Evolutionary conservation across 177 flowering plant species (phyloP).

Genomic region (Vitis hybrid): DNA sequence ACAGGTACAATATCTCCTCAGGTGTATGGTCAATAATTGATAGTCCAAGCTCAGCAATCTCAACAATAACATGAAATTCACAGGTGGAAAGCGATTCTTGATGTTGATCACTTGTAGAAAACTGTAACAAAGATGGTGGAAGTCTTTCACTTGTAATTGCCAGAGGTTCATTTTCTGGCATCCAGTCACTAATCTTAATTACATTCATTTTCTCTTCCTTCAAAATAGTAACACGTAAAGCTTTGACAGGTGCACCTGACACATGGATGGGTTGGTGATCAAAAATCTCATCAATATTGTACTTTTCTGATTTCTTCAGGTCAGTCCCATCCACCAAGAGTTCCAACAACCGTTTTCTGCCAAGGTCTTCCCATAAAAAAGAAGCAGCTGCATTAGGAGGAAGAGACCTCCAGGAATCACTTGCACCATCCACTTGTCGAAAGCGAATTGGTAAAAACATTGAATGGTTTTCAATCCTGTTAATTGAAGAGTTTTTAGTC

Average conservation of each 20-base stretch:
- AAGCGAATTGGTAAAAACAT: conserved; percentile 72
- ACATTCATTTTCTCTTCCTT: conserved; percentile 85
- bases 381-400: conserved; percentile 79
- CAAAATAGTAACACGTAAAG: conserved; percentile 63
- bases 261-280: conserved; percentile 70
- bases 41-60: conserved; percentile 88
- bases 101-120: conserved; percentile 31
- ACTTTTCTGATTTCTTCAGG: conserved; percentile 53
- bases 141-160: conserved; percentile 23
- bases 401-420: conserved; percentile 76
- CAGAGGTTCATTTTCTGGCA: conserved; percentile 63
- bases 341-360: conserved; percentile 72
- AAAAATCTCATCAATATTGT: conserved; percentile 76
- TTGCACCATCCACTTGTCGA: conserved; percentile 79
- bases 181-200: conserved; percentile 85
- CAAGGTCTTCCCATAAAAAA: conserved; percentile 97
- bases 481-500: neutral
- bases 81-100: conserved; percentile 32
- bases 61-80: conserved; percentile 81
- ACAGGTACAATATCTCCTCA: conserved; percentile 90
- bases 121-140: conserved; percentile 29
- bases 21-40: conserved; percentile 97
- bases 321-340: conserved; percentile 73
- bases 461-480: conserved; percentile 94
- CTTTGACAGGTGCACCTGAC: conserved; percentile 52